Evolutionary conservation across 1,284 basidiomycete genomes (phyloP).

Genomic region (Cutaneotrichosporon cutaneum): DNA sequence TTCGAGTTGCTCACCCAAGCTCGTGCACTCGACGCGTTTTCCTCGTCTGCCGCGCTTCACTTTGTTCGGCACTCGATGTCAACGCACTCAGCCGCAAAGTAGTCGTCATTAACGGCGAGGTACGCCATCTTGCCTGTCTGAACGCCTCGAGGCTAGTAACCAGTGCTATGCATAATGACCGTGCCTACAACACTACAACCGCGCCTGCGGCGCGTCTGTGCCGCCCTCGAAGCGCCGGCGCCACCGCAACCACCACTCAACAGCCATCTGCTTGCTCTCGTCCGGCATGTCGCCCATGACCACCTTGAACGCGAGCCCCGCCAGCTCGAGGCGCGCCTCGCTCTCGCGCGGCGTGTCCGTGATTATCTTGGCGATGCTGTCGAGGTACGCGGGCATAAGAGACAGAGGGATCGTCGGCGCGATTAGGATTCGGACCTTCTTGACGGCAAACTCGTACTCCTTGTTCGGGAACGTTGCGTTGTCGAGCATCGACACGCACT

Average conservation of each 20-base stretch:
- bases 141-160: neutral
- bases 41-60: too few relatives aligned
- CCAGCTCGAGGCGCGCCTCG: conserved; percentile 31
- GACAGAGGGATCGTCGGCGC: conserved; percentile 23
- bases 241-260: conserved; percentile 43
- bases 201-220: conserved; percentile 9
- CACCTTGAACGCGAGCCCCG: conserved; percentile 31
- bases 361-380: conserved; percentile 28
- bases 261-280: conserved; percentile 30
- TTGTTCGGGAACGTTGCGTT: conserved; percentile 13
- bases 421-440: conserved; percentile 25
- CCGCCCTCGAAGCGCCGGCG: conserved; percentile 20
- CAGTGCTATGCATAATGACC: neutral
- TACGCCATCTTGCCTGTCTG: too few relatives aligned
- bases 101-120: too few relatives aligned
- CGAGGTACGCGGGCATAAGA: conserved; percentile 29
- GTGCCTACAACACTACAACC: conserved; percentile 8
- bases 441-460: conserved; percentile 18
- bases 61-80: too few relatives aligned
- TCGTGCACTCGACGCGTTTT: too few relatives aligned
- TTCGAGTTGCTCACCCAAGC: too few relatives aligned
- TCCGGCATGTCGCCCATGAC: conserved; percentile 38
- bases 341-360: conserved; percentile 16
- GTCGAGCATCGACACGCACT: conserved; percentile 15
- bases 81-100: too few relatives aligned